Evolutionary conservation across 2,329 filamentous ascomycete genomes (phyloP).

Genomic region (Aspergillus quadrilineatus): DNA sequence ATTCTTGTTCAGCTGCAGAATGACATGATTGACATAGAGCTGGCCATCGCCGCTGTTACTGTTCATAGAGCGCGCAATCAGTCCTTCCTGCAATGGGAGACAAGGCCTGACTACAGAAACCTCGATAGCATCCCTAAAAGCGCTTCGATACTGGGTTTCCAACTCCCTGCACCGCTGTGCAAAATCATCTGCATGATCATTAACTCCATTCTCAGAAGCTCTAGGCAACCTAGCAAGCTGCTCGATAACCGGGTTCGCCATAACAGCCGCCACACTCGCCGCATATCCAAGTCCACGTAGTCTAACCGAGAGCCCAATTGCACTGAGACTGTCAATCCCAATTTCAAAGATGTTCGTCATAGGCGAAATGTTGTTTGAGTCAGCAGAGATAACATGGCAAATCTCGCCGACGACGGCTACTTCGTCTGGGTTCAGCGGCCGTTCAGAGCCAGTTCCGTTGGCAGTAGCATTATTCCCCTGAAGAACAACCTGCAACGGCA

Average conservation of each 20-base stretch:
- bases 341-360: conserved; percentile 39
- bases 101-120: conserved; percentile 28
- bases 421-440: conserved; percentile 27
- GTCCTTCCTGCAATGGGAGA: conserved; percentile 33
- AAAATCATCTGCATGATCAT: conserved; percentile 1
- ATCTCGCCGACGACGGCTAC: conserved; percentile 26
- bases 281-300: conserved; percentile 35
- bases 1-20: conserved; percentile 31
- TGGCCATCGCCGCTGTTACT: conserved; percentile 29
- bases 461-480: conserved; percentile 18
- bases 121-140: conserved; percentile 13
- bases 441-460: conserved; percentile 2
- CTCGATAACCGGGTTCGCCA: conserved; percentile 36
- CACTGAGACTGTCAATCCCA: conserved; percentile 40
- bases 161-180: conserved; percentile 18
- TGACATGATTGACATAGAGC: conserved; percentile 42
- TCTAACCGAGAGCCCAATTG: conserved; percentile 37
- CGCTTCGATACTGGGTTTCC: conserved; percentile 22
- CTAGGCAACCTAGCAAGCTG: conserved; percentile 31
- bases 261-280: conserved; percentile 34
- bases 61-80: conserved; percentile 41
- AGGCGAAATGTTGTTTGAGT: conserved; percentile 19
- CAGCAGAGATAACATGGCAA: conserved; percentile 21
- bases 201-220: neutral
- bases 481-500: conserved; percentile 27